Conservation (phyloP, 2,329 filamentous ascomycete species). For the Penicillium sp. region DNA sequence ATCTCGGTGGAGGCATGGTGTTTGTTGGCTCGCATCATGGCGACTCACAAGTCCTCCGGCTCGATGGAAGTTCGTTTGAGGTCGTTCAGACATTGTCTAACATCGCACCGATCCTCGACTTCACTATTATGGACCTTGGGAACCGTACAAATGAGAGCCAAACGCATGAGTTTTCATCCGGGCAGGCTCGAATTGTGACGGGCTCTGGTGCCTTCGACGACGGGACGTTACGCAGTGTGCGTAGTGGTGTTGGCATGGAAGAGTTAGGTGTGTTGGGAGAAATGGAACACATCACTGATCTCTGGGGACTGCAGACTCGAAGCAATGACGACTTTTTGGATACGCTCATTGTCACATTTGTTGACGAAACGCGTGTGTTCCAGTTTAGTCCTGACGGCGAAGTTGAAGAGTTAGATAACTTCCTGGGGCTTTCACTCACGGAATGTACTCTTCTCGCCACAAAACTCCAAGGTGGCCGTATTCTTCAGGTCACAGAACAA, state of each 20-base stretch:
- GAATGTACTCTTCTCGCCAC: conserved; percentile 69
- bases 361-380: conserved; percentile 81
- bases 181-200: conserved; percentile 88
- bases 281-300: conserved; percentile 67
- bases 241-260: conserved; percentile 90
- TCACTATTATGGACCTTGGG: conserved; percentile 94
- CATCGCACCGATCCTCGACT: conserved; percentile 88
- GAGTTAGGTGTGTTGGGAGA: conserved; percentile 80
- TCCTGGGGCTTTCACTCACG: conserved; percentile 67
- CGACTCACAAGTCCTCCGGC: conserved; percentile 77
- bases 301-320: conserved; percentile 65
- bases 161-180: conserved; percentile 88
- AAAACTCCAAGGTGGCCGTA: conserved; percentile 61
- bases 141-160: conserved; percentile 75
- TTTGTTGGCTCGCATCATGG: conserved; percentile 92
- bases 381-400: conserved; percentile 69
- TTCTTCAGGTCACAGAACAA: conserved; percentile 74
- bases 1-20: conserved; percentile 64
- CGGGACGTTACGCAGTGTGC: conserved; percentile 82
- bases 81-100: conserved; percentile 76
- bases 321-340: conserved; percentile 53
- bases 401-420: conserved; percentile 81
- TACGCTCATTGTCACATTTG: conserved; percentile 73
- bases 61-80: conserved; percentile 60
- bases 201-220: conserved; percentile 88